Evolutionary conservation across 176 grass and related monocot genomes (phyloP).

Genomic region (Luzula sylvatica): DNA sequence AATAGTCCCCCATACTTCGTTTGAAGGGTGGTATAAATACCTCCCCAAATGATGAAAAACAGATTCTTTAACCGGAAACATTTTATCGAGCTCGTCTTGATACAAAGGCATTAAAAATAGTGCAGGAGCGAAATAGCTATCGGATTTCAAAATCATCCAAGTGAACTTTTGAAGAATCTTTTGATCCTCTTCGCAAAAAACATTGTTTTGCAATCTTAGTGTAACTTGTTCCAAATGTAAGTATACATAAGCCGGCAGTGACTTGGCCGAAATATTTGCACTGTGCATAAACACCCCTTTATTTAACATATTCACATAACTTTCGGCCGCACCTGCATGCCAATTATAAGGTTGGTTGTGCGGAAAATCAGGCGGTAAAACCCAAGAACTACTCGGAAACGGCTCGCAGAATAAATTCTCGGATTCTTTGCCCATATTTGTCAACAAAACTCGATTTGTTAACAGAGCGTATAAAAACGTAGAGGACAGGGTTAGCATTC

Average conservation of each 20-base stretch:
- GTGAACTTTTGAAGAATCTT: constrained; percentile 43
- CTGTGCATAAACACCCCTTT: constrained; percentile 20
- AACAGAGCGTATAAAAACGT: constrained; percentile 75
- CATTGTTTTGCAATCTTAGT: constrained; percentile 38
- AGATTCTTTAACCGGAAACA: constrained; percentile 54
- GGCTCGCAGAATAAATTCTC: constrained; percentile 79
- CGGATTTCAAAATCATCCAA: constrained; percentile 76
- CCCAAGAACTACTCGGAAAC: constrained; percentile 66
- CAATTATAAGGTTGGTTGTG: constrained; percentile 32
- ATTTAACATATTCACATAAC: constrained; percentile 65
- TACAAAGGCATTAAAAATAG: constrained; percentile 57
- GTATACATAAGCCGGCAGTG: constrained; percentile 58
- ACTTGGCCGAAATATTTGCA: constrained; percentile 11
- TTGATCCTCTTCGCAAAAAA: constrained; percentile 80
- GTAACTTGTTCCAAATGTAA: constrained; percentile 49
- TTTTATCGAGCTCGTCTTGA: constrained; percentile 33
- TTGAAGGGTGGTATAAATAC: constrained; percentile 61
- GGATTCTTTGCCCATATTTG: constrained; percentile 37
- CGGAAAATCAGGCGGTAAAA: constrained; percentile 48
- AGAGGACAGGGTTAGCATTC: constrained; percentile 68
- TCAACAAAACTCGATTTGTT: constrained; percentile 58
- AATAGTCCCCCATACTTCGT: constrained; percentile 59
- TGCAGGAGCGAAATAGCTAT: constrained; percentile 78
- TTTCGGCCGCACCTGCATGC: constrained; percentile 39
- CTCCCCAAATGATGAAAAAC: constrained; percentile 74